These are phyloP conservation scores for Gentiana straminea DNA, from an alignment of 257 asterid species.

Conservation along the genomic window DNA sequence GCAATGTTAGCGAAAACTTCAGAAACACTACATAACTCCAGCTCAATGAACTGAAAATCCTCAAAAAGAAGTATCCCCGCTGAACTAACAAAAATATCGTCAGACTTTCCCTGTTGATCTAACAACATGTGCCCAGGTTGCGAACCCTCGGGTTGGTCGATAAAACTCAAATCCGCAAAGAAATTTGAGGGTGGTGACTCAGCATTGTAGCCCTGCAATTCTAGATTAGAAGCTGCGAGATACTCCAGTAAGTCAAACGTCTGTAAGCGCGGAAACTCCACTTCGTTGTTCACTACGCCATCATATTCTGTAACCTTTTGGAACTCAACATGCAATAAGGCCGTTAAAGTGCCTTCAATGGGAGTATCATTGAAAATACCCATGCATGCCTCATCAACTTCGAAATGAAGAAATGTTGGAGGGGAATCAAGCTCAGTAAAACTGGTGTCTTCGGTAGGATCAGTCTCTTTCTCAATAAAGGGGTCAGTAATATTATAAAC, in stretches of 20 bases:
- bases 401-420: conserved; percentile 49
- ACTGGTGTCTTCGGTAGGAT: conserved; percentile 43
- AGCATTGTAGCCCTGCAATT: conserved; percentile 21
- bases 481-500: conserved; percentile 42
- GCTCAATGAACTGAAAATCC: conserved; percentile 46
- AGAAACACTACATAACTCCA: conserved; percentile 29
- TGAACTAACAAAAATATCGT: conserved; percentile 22
- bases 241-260: conserved; percentile 45
- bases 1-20: conserved; percentile 36
- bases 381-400: conserved; percentile 47
- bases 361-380: conserved; percentile 24
- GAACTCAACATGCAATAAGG: conserved; percentile 35
- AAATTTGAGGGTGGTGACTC: conserved; percentile 20
- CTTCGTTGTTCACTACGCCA: conserved; percentile 24
- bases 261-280: conserved; percentile 40
- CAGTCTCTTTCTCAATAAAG: conserved; percentile 30
- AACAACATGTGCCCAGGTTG: conserved; percentile 16
- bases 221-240: conserved; percentile 30
- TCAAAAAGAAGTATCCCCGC: conserved; percentile 32
- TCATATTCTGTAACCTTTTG: conserved; percentile 31
- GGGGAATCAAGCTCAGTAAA: conserved; percentile 23
- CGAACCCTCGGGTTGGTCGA: conserved; percentile 37
- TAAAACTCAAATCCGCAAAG: conserved; percentile 24
- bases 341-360: conserved; percentile 30
- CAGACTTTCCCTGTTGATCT: conserved; percentile 16